A percentile compares a stretch with the other conserved stretches of the same genome.
Conservation (phyloP, 305 asterid genomes). For the Fraxinus albicans region DNA sequence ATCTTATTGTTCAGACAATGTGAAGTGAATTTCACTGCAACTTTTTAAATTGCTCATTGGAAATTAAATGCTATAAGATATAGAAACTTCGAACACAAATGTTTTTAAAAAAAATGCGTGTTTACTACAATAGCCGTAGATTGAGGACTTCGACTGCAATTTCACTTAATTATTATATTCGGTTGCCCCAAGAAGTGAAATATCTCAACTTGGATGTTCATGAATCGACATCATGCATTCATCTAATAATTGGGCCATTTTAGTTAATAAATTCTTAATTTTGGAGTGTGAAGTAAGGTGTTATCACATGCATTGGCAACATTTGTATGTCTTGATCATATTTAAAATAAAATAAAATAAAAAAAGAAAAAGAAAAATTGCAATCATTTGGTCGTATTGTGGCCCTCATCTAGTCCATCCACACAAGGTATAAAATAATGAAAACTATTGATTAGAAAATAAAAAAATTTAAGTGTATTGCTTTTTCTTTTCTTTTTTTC, state of each 20-base stretch:
- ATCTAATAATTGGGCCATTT: too few relatives aligned
- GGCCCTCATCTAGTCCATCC: neutral
- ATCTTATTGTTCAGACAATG: neutral
- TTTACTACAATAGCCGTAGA: neutral
- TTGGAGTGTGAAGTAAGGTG: neutral
- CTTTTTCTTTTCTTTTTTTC: too few relatives aligned
- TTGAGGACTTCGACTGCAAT: neutral
- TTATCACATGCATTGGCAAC: neutral
- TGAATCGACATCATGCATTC: neutral
- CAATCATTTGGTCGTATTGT: neutral
- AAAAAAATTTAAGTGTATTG: neutral
- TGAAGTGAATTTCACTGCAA: neutral
- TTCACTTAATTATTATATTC: neutral
- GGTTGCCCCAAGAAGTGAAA: neutral
- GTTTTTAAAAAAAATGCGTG: too few relatives aligned
- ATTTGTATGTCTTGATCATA: neutral
- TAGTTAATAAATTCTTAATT: neutral
- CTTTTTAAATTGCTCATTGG: neutral
- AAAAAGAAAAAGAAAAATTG: too few relatives aligned
- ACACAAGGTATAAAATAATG: too few relatives aligned
- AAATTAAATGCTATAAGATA: neutral
- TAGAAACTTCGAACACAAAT: neutral
- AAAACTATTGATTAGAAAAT: neutral
- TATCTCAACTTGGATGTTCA: neutral
- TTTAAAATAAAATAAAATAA: too few relatives aligned